Conservation (phyloP, 1,284 basidiomycete genomes). For the Vanrija sp. region DNA sequence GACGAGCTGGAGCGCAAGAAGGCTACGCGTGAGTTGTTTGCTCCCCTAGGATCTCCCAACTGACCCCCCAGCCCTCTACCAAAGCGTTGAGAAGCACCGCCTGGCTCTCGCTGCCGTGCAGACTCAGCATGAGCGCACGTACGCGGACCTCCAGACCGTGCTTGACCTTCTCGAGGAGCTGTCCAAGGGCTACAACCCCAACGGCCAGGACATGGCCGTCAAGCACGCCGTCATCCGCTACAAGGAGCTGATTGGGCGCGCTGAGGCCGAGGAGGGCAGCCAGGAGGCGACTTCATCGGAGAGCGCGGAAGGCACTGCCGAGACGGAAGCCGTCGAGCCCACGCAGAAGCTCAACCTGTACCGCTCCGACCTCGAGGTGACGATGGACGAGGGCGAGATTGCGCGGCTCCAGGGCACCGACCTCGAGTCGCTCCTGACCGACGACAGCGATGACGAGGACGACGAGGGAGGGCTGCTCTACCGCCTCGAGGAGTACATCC, state of each 20-base stretch:
- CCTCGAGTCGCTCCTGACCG: constrained; percentile 12
- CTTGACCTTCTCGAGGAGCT: constrained; percentile 81
- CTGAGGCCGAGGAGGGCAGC: constrained; percentile 43
- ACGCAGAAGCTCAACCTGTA: constrained; percentile 4
- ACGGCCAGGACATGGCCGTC: constrained; percentile 96
- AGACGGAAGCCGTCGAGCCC: not conserved
- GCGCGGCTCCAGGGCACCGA: constrained; percentile 7
- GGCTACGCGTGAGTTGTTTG: constrained; percentile 64
- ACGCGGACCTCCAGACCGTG: constrained; percentile 70
- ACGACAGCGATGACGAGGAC: constrained; percentile 16
- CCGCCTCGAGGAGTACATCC: constrained; percentile 77
- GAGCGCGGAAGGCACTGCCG: constrained; percentile 44
- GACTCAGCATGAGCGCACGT: constrained; percentile 64
- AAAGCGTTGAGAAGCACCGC: constrained; percentile 68
- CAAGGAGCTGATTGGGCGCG: constrained; percentile 67
- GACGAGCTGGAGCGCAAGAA: constrained; percentile 68
- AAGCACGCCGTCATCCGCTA: constrained; percentile 93
- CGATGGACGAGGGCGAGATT: constrained; percentile 14
- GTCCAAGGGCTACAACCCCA: constrained; percentile 87
- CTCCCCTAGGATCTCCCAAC: not conserved
- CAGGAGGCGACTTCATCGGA: constrained; percentile 43
- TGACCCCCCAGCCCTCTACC: constrained; percentile 65
- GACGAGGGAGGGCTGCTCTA: constrained; percentile 54
- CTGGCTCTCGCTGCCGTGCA: constrained; percentile 71
- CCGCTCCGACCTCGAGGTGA: not conserved